Conservation (phyloP, 371 early-diverging fungal species). For the Apophysomyces ossiformis region DNA sequence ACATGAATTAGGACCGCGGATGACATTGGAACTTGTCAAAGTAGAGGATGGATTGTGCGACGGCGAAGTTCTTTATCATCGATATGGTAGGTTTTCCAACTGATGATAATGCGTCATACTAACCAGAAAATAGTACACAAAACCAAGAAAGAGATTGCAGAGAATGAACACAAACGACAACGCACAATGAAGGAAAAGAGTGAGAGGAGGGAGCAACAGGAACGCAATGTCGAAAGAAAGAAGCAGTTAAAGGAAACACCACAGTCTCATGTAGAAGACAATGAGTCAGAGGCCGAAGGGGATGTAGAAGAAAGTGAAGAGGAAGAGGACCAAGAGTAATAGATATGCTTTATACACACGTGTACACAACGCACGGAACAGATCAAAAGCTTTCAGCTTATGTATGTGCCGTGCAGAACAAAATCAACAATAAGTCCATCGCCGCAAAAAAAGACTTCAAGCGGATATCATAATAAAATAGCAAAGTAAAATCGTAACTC, state of each 20-base stretch:
- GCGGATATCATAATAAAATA: too few species aligned
- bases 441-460: too few species aligned
- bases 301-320: too few species aligned
- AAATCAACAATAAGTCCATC: too few species aligned
- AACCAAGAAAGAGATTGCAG: constrained; percentile 71
- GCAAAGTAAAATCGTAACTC: too few species aligned
- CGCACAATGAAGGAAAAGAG: constrained; percentile 65
- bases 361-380: too few species aligned
- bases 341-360: too few species aligned
- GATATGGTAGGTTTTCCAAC: constrained; percentile 47
- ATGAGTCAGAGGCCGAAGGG: constrained; percentile 1
- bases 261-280: constrained; percentile 18
- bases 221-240: constrained; percentile 82
- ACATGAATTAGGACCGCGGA: constrained; percentile 91
- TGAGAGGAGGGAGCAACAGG: constrained; percentile 77
- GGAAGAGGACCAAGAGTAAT: too few species aligned
- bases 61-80: constrained; percentile 93
- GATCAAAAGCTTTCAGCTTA: too few species aligned
- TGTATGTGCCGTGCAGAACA: too few species aligned
- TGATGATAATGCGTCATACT: background rate
- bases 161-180: constrained; percentile 60
- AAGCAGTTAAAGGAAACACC: constrained; percentile 61
- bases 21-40: constrained; percentile 88
- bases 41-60: constrained; percentile 91
- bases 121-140: constrained; percentile 59